phyloP scores from a whole-genome alignment of 2,329 filamentous ascomycete genomes.

The Aspergillus ustus region DNA sequence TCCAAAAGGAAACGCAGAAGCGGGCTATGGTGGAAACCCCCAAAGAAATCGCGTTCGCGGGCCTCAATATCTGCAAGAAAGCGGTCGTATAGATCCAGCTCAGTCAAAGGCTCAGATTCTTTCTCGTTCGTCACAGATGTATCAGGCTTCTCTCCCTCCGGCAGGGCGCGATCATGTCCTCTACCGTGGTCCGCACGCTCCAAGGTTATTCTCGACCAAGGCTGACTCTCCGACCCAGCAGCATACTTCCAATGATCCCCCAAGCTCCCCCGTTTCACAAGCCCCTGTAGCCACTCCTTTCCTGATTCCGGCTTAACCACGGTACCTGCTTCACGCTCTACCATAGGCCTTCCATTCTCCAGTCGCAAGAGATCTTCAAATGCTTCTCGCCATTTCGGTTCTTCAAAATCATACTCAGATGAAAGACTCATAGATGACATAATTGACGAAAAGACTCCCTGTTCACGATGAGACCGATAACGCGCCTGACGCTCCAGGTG shows the following conservation, averaged over 20 bases:
- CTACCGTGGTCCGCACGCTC: slow-evolving; percentile 16
- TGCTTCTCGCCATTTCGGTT: slow-evolving; percentile 59
- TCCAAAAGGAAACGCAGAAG: slow-evolving; percentile 41
- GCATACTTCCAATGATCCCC: slow-evolving; percentile 45
- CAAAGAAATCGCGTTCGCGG: slow-evolving; percentile 38
- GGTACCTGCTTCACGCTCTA: slow-evolving; percentile 36
- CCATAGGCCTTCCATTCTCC: slow-evolving; percentile 49
- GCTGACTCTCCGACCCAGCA: slow-evolving; percentile 26
- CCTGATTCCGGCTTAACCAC: slow-evolving; percentile 35
- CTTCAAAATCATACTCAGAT: slow-evolving; percentile 39
- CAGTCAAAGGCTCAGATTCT: slow-evolving; percentile 46
- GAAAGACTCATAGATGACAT: slow-evolving; percentile 37
- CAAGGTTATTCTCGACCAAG: slow-evolving; percentile 31
- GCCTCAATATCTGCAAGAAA: slow-evolving; percentile 47
- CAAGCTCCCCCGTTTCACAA: slow-evolving; percentile 48
- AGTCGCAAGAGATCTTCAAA: slow-evolving; percentile 63
- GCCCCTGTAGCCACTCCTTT: slow-evolving; percentile 45
- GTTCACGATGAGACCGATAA: slow-evolving; percentile 30
- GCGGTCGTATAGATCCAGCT: slow-evolving; percentile 59
- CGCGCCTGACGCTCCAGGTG: slow-evolving; percentile 54
- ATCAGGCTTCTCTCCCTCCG: slow-evolving; percentile 16
- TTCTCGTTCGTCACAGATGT: slow-evolving; percentile 30
- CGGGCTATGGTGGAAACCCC: slow-evolving; percentile 36
- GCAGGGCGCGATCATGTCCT: slow-evolving; percentile 20
- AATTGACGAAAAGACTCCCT: slow-evolving; percentile 40